Base-by-base conservation (phyloP, 108 stramenopile species). In the Seminavis robusta region DNA sequence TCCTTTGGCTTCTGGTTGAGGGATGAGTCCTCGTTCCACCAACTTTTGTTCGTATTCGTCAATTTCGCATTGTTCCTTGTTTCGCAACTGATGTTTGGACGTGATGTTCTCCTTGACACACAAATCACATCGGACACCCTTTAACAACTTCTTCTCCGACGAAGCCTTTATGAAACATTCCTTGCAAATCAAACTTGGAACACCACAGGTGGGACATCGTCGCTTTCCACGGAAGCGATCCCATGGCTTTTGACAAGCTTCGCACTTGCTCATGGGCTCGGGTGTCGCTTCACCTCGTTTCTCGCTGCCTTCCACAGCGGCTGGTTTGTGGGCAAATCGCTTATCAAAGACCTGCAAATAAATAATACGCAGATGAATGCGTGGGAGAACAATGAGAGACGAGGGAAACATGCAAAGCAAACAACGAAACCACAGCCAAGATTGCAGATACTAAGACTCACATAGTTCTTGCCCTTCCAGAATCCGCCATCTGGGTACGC, bases 201-300 rank as follows among this genome's bases (percentile, higher is more conserved):
- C 94, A 32, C 90, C 90, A 71, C 94, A 95, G 0, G 91, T 90
- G 13, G 86, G 86, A 61, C 94, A 95, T 39, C 89, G 71, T 9
- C 89, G 74, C 45, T 95, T 95, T 7, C 94, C 94, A n/a, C 88
- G 67, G 51, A 88, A 95, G 84, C 73, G 88, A 51, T 95, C 94
- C 94, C 94, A 95, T 9, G 88, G 80, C 47, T 86, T 84, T 6
- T 23, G 56, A 55, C 94, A 95, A 16, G 77, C 79, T 58, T 91
- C 90, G 63, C 94, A 95, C 26, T 76, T 69, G 37, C 84, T 82
- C 74, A 86, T 70, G 23, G 68, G 52, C 32, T 75, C 59, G n/a
- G 51, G 17, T 24, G 13, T n/a, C 13, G 38, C 50, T 4, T 56
- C 63, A 10, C 34, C 37, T 11, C 41, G 29, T 7, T 30, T 38